Base-by-base conservation (phyloP, 305 asterid species). In the Fraxinus nigra region DNA sequence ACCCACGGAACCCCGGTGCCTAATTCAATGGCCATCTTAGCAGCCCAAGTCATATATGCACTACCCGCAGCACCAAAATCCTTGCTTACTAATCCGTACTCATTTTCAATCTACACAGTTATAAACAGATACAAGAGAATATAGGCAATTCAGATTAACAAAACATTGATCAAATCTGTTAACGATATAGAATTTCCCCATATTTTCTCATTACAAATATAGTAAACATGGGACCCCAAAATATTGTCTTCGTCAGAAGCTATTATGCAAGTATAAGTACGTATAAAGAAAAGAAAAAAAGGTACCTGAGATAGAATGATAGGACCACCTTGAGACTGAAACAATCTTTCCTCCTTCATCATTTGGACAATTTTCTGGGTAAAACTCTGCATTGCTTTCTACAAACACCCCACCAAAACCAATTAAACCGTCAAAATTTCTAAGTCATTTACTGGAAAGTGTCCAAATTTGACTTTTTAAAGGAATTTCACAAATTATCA, bases 241-340 rank as follows among this genome's bases (percentile, higher is more conserved):
- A 13, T 70, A 70, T 70, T 32, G 22, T 70, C 43, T 33, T 70
- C 26, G 0, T 70, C 76, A 70, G 43, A 70, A 32, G 24, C 11
- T 33, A 70, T 7, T 4, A 33, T 33, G 40, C 43, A 32, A 70
- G 43, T 30, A 70, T 14, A 70, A 70, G 75, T 70, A 22, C 18
- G 34, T 24, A 65, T 4, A 24, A 65, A 69, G 37, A 18, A 11
- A 5, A 51, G 18, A 1, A 33, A 75, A 72, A 75, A 76, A 72
- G 85, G 48, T 85, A 93, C 99, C 97, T 96, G 99, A 8, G 99
- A 91, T 54, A 96, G 95, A 87, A 96, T 96, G 67, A 96, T 94
- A 28, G 98, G 98, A 75, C 99, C 99, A 40, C 98, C 99, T 85
- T 96, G 97, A 86, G 95, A 87, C 72, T 94, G 93, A 86, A 94